A percentile compares a stretch with the other conserved stretches of the same genome.
These are phyloP conservation scores for Phytophthora cryptogea DNA, from an alignment of 352 stramenopile species.

Conservation along the genomic window DNA sequence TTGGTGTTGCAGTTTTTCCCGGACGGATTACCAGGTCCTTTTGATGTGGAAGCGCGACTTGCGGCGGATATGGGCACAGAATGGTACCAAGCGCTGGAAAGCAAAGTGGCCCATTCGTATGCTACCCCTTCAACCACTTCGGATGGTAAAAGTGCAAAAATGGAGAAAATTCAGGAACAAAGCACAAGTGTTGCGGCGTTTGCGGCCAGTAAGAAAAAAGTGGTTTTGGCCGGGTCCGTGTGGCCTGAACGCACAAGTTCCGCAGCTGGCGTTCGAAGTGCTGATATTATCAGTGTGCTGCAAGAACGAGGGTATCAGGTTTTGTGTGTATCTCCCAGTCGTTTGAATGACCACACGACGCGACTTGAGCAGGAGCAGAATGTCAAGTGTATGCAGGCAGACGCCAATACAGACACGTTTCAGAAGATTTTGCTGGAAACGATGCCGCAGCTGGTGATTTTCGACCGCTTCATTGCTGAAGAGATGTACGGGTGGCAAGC, in stretches of 20 bases:
- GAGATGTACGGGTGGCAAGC: constrained; percentile 89
- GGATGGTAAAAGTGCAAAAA: neutral
- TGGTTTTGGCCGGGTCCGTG: constrained; percentile 71
- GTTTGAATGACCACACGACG: constrained; percentile 74
- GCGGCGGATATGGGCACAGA: constrained; percentile 68
- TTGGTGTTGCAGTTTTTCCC: constrained; percentile 80
- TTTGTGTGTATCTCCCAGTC: constrained; percentile 77
- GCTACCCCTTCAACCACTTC: neutral
- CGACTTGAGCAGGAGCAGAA: constrained; percentile 42
- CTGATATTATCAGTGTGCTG: constrained; percentile 72
- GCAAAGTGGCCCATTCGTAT: constrained; percentile 32
- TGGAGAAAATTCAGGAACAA: constrained; percentile 7
- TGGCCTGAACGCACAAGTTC: constrained; percentile 90
- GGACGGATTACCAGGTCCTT: constrained; percentile 76
- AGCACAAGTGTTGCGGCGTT: constrained; percentile 51
- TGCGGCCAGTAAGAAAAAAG: constrained; percentile 62
- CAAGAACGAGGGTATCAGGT: constrained; percentile 69
- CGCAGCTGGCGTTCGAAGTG: constrained; percentile 85
- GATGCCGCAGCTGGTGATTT: constrained; percentile 71
- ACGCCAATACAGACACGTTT: constrained; percentile 75
- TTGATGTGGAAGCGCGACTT: constrained; percentile 72
- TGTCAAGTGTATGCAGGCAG: constrained; percentile 69
- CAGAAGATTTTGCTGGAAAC: constrained; percentile 64
- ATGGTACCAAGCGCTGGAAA: constrained; percentile 81
- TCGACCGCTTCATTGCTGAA: constrained; percentile 85